Evolutionary conservation across 2,329 filamentous ascomycete species (phyloP).

Genomic region (Periglandula ipomoeae): DNA sequence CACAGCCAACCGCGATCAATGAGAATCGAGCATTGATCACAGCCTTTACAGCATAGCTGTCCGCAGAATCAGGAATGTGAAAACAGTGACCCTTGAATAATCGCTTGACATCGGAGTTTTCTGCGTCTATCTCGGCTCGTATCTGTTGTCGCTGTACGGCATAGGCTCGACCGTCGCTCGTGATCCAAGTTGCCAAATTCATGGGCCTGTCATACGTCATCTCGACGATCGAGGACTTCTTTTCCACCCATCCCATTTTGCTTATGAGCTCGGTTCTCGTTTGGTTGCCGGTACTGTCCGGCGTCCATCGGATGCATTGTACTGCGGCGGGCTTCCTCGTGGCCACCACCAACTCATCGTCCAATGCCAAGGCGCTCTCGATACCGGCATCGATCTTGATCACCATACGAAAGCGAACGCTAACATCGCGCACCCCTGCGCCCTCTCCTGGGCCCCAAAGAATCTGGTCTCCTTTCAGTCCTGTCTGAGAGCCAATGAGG

Average conservation of each 20-base stretch:
- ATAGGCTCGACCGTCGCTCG: slow-evolving; percentile 77
- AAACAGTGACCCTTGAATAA: slow-evolving; percentile 90
- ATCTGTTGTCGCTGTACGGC: slow-evolving; percentile 67
- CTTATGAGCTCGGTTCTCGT: slow-evolving; percentile 85
- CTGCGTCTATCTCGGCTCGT: slow-evolving; percentile 27
- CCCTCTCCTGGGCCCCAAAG: slow-evolving; percentile 74
- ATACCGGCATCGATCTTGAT: slow-evolving; percentile 98
- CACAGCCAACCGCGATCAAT: slow-evolving; percentile 77
- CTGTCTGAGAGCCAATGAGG: slow-evolving; percentile 47
- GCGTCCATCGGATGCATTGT: slow-evolving; percentile 92
- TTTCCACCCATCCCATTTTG: slow-evolving; percentile 77
- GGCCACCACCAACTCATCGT: slow-evolving; percentile 86
- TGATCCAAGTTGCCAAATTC: slow-evolving; percentile 91
- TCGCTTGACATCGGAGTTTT: slow-evolving; percentile 46
- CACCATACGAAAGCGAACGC: slow-evolving; percentile 89
- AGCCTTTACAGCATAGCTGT: slow-evolving; percentile 58
- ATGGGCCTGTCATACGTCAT: slow-evolving; percentile 95
- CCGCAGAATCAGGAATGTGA: slow-evolving; percentile 56
- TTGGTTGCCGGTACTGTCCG: slow-evolving; percentile 71
- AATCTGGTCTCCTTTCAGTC: slow-evolving; percentile 49
- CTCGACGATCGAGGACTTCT: slow-evolving; percentile 65
- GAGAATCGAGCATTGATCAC: slow-evolving; percentile 94
- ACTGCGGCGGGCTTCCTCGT: slow-evolving; percentile 89
- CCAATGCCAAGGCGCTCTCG: slow-evolving; percentile 74
- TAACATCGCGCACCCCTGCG: slow-evolving; percentile 73